These are phyloP conservation scores for Russula griseocarnosa DNA, from an alignment of 768 basidiomycete species.

Conservation along the genomic window DNA sequence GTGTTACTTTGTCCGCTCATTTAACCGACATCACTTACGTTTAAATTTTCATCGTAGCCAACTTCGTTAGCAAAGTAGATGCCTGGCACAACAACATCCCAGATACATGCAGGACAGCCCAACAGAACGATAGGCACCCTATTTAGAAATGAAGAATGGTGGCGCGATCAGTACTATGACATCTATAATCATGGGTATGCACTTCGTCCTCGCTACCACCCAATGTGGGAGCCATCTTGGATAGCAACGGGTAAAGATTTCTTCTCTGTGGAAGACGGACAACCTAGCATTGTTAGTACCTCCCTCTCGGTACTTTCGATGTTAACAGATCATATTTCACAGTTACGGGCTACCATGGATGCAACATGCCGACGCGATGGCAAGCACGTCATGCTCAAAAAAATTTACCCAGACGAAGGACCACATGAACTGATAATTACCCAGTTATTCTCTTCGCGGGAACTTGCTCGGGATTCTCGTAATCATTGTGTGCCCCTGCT, in stretches of 20 bases:
- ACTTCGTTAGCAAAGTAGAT: not conserved
- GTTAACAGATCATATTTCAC: not conserved
- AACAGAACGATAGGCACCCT: constrained; percentile 10
- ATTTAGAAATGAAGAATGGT: constrained; percentile 20
- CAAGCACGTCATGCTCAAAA: constrained; percentile 28
- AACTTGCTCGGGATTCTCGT: constrained; percentile 21
- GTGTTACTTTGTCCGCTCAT: not conserved
- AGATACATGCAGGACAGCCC: not conserved
- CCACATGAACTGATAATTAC: constrained; percentile 19
- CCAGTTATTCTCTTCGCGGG: constrained; percentile 16
- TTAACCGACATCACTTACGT: not conserved
- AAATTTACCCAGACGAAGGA: constrained; percentile 8
- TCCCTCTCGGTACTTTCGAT: not conserved
- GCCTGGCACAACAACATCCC: not conserved
- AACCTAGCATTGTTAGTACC: constrained; percentile 9
- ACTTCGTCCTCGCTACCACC: constrained; percentile 23
- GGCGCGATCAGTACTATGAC: constrained; percentile 11
- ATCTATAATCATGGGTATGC: constrained; percentile 11
- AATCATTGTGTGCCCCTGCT: constrained; percentile 31
- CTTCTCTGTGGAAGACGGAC: constrained; percentile 16
- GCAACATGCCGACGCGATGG: constrained; percentile 27
- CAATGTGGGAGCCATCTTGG: constrained; percentile 24
- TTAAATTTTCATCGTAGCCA: not conserved
- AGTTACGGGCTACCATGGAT: constrained; percentile 25
- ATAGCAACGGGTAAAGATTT: constrained; percentile 6